Conservation (phyloP, 1,284 basidiomycete species). For the Apiotrichum laibachii region DNA sequence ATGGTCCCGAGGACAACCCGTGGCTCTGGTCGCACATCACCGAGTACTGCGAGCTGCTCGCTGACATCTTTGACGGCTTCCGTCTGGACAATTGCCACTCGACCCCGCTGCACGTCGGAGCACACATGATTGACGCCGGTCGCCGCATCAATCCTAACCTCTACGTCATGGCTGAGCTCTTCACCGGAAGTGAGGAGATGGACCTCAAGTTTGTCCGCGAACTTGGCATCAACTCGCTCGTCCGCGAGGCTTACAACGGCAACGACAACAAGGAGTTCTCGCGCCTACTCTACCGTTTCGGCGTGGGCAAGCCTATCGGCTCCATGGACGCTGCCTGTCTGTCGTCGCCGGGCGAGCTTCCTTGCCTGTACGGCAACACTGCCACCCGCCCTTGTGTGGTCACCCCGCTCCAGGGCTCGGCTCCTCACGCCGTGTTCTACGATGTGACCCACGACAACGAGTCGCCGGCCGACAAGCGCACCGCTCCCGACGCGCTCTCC, state of each 20-base stretch:
- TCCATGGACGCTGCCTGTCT: slow-evolving; percentile 88
- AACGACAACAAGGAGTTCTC: slow-evolving; percentile 83
- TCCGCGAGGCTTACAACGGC: slow-evolving; percentile 87
- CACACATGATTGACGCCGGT: slow-evolving; percentile 84
- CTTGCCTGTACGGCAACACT: slow-evolving; percentile 69
- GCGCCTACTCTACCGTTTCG: slow-evolving; percentile 77
- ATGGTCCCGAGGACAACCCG: slow-evolving; percentile 73
- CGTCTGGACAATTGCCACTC: slow-evolving; percentile 98
- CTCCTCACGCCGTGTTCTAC: slow-evolving; percentile 86
- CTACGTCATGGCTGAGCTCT: slow-evolving; percentile 94
- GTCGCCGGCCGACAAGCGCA: slow-evolving; percentile 78
- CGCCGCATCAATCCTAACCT: slow-evolving; percentile 83
- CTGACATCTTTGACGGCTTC: slow-evolving; percentile 85
- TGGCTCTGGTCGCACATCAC: slow-evolving; percentile 95
- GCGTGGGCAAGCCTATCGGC: slow-evolving; percentile 72
- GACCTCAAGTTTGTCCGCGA: slow-evolving; percentile 85
- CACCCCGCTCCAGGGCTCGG: slow-evolving; percentile 74
- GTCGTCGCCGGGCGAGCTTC: slow-evolving; percentile 69
- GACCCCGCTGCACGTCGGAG: slow-evolving; percentile 91
- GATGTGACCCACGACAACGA: slow-evolving; percentile 97
- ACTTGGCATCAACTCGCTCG: slow-evolving; percentile 84
- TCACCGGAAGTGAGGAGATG: slow-evolving; percentile 93
- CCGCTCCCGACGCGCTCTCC: slow-evolving; percentile 87
- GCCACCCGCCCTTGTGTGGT: slow-evolving; percentile 69
- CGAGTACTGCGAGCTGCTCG: slow-evolving; percentile 75